Conservation (phyloP, 345 rosid species). For the Litchi chinensis region DNA sequence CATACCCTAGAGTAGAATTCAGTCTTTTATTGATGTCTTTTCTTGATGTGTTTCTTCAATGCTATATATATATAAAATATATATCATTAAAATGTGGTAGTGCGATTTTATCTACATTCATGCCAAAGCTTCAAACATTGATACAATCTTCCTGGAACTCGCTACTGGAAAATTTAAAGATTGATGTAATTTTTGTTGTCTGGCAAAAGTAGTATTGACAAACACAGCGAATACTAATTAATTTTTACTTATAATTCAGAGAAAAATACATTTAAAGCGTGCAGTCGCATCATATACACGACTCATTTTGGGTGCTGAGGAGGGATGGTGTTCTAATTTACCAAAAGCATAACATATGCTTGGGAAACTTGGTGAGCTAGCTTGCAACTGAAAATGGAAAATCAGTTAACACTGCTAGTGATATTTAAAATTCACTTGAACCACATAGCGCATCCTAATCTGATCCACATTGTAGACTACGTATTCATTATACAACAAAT, state of each 20-base stretch:
- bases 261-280: neutral
- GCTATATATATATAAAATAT: too few species aligned
- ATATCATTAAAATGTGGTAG: too few species aligned
- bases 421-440: slow-evolving; percentile 76
- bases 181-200: neutral
- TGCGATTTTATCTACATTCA: too few species aligned
- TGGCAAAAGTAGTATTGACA: neutral
- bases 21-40: neutral
- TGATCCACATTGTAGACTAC: slow-evolving; percentile 84
- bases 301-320: neutral
- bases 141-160: neutral
- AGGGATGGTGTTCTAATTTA: neutral
- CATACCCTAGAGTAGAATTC: neutral
- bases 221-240: neutral
- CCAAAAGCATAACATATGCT: neutral
- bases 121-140: too few species aligned
- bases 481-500: slow-evolving; percentile 74
- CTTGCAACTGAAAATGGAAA: neutral
- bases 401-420: neutral
- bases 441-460: slow-evolving; percentile 74
- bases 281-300: neutral
- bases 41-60: too few species aligned
- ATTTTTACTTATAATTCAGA: neutral
- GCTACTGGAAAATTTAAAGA: neutral
- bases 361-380: neutral